Base-by-base conservation (phyloP, 2,329 filamentous ascomycete species). In the Alternaria tenuissima region DNA sequence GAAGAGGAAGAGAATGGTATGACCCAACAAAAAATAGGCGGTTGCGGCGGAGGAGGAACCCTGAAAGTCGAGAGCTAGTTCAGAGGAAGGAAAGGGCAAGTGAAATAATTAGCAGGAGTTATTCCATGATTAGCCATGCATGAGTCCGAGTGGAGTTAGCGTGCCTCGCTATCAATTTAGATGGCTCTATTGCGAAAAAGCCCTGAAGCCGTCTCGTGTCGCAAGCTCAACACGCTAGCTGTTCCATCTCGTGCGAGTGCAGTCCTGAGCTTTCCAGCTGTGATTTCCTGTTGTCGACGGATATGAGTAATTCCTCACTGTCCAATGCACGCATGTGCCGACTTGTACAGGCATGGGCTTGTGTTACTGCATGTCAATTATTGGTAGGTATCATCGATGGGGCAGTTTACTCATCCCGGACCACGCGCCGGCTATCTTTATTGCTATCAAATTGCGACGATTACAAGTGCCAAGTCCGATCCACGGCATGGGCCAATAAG, bases 21-120 rank as follows among this genome's bases (percentile, higher is more conserved):
- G 20, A 18, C 41, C 28, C 20, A 34, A 53, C 48, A 53, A 34
- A 30, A 30, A 43, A 52, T 41, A 52, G 28, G 38, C 22, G 38
- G 54, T 28, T 47, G 24, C 34, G 34, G 24, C 36, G 43, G 38
- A 28, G 34, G 22, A 56, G 34, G 16, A 24, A 47, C 32, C 43
- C 24, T 26, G 43, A 12, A 42, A 47, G 38, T 12, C 34, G 26
- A 24, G 47, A 62, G 49, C 59, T 57, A 62, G 66, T 57, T 61
- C 49, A 63, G 59, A 58, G 47, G 62, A 62, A 59, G 53, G 55
- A 60, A 61, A 44, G 57, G 49, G 36, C 38, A 55, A 52, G 59
- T 53, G 42, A 62, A 59, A 69, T 69, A 66, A 72, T 74, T 72
- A 74, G 70, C 65, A 73, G 52, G 70, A 63, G 59, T 70, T 64